A percentile compares a stretch with the other conserved stretches of the same genome.
Conservation (phyloP, 371 early-diverging fungal species). For the Mycotypha africana region DNA sequence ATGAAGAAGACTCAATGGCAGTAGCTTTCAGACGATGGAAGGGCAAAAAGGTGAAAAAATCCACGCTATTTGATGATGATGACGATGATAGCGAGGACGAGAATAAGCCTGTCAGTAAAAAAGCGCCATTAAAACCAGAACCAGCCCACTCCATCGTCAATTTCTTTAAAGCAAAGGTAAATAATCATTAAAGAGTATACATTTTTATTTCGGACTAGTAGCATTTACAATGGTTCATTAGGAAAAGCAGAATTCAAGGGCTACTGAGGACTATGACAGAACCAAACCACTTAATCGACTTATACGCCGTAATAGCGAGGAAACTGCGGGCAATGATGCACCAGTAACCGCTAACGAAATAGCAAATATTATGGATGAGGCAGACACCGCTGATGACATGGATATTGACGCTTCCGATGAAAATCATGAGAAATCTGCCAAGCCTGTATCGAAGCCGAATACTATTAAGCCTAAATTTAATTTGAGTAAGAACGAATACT, state of each 20-base stretch:
- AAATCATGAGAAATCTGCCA: background rate
- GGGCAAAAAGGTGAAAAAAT: conserved; percentile 9
- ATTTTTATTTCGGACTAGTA: no score
- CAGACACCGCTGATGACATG: conserved; percentile 6
- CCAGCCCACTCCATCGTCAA: conserved; percentile 20
- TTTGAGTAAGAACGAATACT: conserved; percentile 18
- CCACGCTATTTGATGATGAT: conserved; percentile 9
- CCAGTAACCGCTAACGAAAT: background rate
- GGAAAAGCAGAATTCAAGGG: background rate
- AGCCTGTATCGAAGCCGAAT: background rate
- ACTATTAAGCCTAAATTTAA: conserved; percentile 1
- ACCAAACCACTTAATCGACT: conserved; percentile 15
- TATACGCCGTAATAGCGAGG: conserved; percentile 9
- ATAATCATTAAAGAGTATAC: no score
- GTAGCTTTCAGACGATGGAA: conserved; percentile 16
- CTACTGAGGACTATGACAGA: background rate
- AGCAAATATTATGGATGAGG: background rate
- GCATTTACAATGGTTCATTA: no score
- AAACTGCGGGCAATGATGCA: background rate
- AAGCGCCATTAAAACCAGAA: conserved; percentile 7
- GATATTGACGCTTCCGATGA: no score
- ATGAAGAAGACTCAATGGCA: conserved; percentile 7
- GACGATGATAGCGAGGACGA: conserved; percentile 10
- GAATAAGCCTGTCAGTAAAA: background rate
- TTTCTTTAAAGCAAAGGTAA: conserved; percentile 19